Percentiles rank a stretch among this genome's conserved stretches.
Evolutionary conservation across 2,329 filamentous ascomycete species (phyloP).

Genomic region (Neodidymelliopsis sp.): DNA sequence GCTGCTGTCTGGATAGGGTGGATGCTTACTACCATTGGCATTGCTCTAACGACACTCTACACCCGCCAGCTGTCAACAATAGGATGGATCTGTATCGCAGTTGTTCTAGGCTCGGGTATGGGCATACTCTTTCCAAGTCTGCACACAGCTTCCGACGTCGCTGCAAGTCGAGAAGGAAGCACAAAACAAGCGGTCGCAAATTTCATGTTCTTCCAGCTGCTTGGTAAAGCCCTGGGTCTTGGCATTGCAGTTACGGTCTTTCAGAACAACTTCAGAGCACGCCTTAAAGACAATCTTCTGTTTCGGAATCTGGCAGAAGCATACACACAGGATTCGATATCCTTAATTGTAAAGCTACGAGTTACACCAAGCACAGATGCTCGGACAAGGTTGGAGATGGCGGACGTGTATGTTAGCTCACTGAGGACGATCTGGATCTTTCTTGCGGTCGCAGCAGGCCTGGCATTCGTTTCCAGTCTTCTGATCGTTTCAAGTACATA

Average conservation of each 20-base stretch:
- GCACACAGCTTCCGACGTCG: slow-evolving; percentile 51
- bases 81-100: slow-evolving; percentile 55
- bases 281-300: slow-evolving; percentile 23
- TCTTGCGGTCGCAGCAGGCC: slow-evolving; percentile 35
- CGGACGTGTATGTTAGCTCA: slow-evolving; percentile 34
- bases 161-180: slow-evolving; percentile 12
- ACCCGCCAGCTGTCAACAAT: slow-evolving; percentile 47
- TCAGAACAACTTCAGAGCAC: slow-evolving; percentile 34
- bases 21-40: slow-evolving; percentile 50
- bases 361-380: slow-evolving; percentile 22
- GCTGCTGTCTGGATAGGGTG: slow-evolving; percentile 39
- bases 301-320: slow-evolving; percentile 28
- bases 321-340: slow-evolving; percentile 34
- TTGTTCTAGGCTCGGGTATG: slow-evolving; percentile 51
- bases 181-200: slow-evolving; percentile 47
- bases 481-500: slow-evolving; percentile 16
- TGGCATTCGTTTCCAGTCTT: slow-evolving; percentile 32
- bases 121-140: slow-evolving; percentile 54
- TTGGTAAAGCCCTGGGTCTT: slow-evolving; percentile 59
- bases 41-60: slow-evolving; percentile 54
- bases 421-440: slow-evolving; percentile 41
- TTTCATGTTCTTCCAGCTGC: slow-evolving; percentile 57
- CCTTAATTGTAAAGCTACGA: slow-evolving; percentile 35
- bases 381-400: slow-evolving; percentile 21
- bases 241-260: slow-evolving; percentile 56